Conservation (phyloP, 1,139 yeast genomes). For the Geotrichum reessii region DNA sequence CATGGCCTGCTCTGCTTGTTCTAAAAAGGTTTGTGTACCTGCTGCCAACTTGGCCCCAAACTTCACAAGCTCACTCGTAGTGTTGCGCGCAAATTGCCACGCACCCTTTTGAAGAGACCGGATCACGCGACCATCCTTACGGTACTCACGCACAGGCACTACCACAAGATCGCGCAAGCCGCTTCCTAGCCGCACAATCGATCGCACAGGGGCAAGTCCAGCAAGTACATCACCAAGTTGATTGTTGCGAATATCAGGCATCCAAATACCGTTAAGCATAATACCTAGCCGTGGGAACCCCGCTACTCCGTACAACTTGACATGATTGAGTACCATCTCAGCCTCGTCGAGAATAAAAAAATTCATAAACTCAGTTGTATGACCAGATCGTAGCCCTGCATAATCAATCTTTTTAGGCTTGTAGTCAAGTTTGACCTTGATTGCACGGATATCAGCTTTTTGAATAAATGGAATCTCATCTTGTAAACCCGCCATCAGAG, state of each 20-base stretch:
- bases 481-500: conserved; percentile 41
- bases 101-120: conserved; percentile 77
- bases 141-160: conserved; percentile 69
- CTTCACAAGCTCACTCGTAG: conserved; percentile 74
- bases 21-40: conserved; percentile 80
- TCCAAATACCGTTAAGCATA: conserved; percentile 64
- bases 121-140: conserved; percentile 62
- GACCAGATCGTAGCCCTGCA: conserved; percentile 78
- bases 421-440: conserved; percentile 73
- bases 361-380: conserved; percentile 79
- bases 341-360: conserved; percentile 86
- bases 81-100: conserved; percentile 64
- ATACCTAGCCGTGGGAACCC: conserved; percentile 61
- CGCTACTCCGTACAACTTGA: conserved; percentile 64
- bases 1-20: conserved; percentile 68
- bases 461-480: conserved; percentile 66
- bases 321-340: conserved; percentile 54
- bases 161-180: conserved; percentile 71
- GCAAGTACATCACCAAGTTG: conserved; percentile 76
- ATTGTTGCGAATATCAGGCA: conserved; percentile 73
- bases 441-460: conserved; percentile 55
- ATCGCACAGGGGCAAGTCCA: conserved; percentile 77
- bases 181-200: conserved; percentile 70
- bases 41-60: conserved; percentile 83
- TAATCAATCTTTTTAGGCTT: conserved; percentile 87